Conservation (phyloP, 2,329 filamentous ascomycete genomes). For the Metarhizium sp. region DNA sequence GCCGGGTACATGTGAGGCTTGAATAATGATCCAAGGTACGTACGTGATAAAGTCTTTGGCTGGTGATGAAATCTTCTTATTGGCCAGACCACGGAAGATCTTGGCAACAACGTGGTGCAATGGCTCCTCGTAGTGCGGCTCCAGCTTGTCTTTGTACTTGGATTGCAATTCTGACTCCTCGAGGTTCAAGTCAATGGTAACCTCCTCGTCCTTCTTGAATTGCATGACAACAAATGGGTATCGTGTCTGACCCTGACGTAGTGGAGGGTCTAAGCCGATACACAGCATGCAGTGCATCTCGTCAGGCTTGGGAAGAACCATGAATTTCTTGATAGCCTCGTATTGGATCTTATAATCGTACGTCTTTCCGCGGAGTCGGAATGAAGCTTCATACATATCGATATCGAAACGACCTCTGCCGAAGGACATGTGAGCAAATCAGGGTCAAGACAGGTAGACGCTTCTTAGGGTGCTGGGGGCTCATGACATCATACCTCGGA, state of each 20-base stretch:
- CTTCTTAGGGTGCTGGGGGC: neutral
- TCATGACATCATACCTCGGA: constrained; percentile 52
- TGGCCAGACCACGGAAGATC: constrained; percentile 87
- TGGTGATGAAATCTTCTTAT: constrained; percentile 90
- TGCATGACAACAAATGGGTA: constrained; percentile 99
- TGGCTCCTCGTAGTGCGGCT: constrained; percentile 84
- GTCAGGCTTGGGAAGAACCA: constrained; percentile 97
- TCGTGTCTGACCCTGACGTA: constrained; percentile 92
- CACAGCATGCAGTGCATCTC: constrained; percentile 93
- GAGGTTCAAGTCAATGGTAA: constrained; percentile 92
- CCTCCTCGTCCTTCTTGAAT: constrained; percentile 91
- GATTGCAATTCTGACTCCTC: constrained; percentile 77
- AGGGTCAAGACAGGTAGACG: neutral
- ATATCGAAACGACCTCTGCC: constrained; percentile 95
- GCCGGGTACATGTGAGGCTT: neutral
- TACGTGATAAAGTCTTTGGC: constrained; percentile 86
- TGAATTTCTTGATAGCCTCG: constrained; percentile 96
- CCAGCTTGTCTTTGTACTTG: constrained; percentile 82
- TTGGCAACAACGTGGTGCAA: constrained; percentile 90
- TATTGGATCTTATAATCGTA: constrained; percentile 99
- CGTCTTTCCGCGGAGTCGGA: constrained; percentile 94
- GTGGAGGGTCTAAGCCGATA: constrained; percentile 85
- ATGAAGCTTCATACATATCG: constrained; percentile 98
- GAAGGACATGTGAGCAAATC: neutral
- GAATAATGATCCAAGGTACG: constrained; percentile 12